Evolutionary conservation across 1,139 yeast species (phyloP), one percentile per base, ranked within the genome.

Genomic region (Taphrina pruni): DNA sequence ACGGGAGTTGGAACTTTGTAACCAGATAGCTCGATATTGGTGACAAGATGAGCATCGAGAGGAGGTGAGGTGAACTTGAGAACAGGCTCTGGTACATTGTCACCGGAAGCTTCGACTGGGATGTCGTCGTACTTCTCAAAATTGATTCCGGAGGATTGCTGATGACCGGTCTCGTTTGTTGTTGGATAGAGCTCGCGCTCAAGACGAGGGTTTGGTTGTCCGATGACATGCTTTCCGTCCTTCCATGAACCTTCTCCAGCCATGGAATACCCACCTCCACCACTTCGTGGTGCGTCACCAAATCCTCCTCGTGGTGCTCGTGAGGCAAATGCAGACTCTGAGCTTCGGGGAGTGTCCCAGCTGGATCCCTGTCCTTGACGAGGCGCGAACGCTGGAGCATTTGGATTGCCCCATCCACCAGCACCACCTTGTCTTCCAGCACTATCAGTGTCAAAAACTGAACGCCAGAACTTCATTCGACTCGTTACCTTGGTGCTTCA

Each of bases 1-100:
- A 94, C 99, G 67, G 99, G 99, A 55, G 99, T 94, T 77, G 99
- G 99, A 81, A 85, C 91, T 73, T 89, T 87, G 84, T 94, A 95
- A 81, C 97, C 87, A 61, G 98, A 95, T 74, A 89, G 83, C 74
- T 83, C 83, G 75, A 95, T 90, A 83, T 94, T 95, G 79, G 89
- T 93, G 74, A 95, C 88, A 78, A 95, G 85, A 76, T 94, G 86
- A 70, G 84, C 83, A 78, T 93, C 98, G 79, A 95, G 86, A 71
- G 98, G 98, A 74, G 98, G 98, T 73, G 93, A 81, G 71, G 95
- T 89, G 81, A 95, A 95, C 70, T 89, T 82, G 73, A 88, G 82
- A 76, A 95, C 89, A 73, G 98, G 93, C 77, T 93, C 98, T 71
- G 99, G 99, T 70, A 92, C 97, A 73, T 89, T 87, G 64, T 89